phyloP scores from a whole-genome alignment of 306 rosid species.

The Acmispon strigosus region DNA sequence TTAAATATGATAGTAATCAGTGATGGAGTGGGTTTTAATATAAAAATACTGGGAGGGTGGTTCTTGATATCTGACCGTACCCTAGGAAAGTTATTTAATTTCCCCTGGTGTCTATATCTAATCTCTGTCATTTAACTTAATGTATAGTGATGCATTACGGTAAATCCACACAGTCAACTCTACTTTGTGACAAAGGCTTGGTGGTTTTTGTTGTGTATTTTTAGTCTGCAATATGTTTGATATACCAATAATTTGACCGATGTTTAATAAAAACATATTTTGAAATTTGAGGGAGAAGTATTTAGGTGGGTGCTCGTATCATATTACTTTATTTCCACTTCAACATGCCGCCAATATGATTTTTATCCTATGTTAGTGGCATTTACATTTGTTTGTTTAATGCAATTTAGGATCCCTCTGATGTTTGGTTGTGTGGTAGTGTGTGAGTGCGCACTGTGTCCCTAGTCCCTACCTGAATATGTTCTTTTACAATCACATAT shows the following conservation, averaged over 20 bases:
- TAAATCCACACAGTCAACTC: too few relatives aligned
- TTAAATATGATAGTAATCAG: neutral
- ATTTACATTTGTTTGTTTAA: neutral
- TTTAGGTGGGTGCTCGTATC: neutral
- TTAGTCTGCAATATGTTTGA: neutral
- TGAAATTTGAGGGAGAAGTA: conserved; percentile 1
- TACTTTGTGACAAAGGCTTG: too few relatives aligned
- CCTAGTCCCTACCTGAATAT: neutral
- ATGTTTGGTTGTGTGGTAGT: neutral
- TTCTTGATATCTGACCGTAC: conserved; percentile 3
- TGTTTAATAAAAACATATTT: neutral
- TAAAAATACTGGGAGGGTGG: neutral
- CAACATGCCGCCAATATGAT: neutral
- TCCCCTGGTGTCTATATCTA: neutral
- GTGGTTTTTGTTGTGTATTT: neutral
- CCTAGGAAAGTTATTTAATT: neutral
- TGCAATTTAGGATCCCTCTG: neutral
- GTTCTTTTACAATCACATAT: neutral
- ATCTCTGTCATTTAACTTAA: too few relatives aligned
- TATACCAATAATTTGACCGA: neutral
- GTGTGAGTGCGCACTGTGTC: neutral
- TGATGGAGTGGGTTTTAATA: neutral
- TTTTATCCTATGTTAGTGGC: neutral
- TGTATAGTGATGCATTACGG: too few relatives aligned
- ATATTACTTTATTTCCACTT: neutral